phyloP scores from a whole-genome alignment of 768 basidiomycete genomes.

The Phaeotremella skinneri region DNA sequence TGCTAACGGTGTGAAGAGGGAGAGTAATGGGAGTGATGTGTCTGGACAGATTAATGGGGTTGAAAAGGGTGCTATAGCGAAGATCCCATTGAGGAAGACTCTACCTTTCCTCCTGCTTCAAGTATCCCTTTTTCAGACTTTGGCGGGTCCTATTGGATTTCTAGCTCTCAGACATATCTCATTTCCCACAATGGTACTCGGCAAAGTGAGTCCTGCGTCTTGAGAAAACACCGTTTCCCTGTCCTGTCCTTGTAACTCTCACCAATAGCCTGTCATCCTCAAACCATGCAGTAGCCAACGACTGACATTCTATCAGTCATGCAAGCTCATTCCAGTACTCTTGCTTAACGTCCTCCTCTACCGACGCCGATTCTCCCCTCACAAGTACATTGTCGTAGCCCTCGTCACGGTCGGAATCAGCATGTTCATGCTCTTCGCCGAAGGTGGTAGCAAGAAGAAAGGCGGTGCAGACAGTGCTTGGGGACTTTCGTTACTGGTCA shows the following conservation, averaged over 20 bases:
- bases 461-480: constrained; percentile 58
- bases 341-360: constrained; percentile 96
- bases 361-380: constrained; percentile 82
- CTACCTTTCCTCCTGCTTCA: constrained; percentile 56
- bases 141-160: constrained; percentile 94
- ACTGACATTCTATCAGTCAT: constrained; percentile 57
- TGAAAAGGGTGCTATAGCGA: background rate
- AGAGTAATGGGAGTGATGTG: background rate
- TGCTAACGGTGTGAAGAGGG: background rate
- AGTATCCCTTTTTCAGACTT: constrained; percentile 80
- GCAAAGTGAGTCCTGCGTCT: constrained; percentile 59
- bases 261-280: too few relatives aligned
- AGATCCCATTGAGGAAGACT: constrained; percentile 20
- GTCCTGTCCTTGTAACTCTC: background rate
- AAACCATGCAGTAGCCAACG: background rate
- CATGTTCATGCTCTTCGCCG: constrained; percentile 79
- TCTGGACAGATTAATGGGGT: background rate
- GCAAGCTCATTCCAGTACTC: constrained; percentile 92
- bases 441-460: constrained; percentile 38
- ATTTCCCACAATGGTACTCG: constrained; percentile 98
- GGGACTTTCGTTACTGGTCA: constrained; percentile 54
- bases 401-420: constrained; percentile 90
- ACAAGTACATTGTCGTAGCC: constrained; percentile 94
- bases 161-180: constrained; percentile 91
- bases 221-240: background rate